Conservation (phyloP, 306 rosid species). For the Nissolia schottii region DNA sequence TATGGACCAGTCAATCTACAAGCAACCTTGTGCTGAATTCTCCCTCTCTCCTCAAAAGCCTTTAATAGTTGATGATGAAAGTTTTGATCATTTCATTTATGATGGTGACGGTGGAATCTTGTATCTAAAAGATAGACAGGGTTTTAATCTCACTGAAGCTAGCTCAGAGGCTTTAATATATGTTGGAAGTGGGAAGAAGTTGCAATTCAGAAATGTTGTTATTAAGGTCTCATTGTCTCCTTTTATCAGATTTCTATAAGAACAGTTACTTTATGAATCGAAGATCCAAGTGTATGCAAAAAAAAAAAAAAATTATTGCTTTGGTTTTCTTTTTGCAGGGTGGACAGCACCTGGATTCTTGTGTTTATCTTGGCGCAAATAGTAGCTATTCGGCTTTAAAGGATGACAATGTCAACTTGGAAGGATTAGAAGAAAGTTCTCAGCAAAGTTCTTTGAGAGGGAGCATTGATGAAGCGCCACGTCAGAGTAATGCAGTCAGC, state of each 20-base stretch:
- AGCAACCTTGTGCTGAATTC: slow-evolving; percentile 64
- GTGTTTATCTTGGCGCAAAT: slow-evolving; percentile 77
- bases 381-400: slow-evolving; percentile 76
- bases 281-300: not conserved
- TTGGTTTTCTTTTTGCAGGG: slow-evolving; percentile 45
- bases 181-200: slow-evolving; percentile 78
- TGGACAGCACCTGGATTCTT: slow-evolving; percentile 80
- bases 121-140: slow-evolving; percentile 58
- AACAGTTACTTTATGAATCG: not conserved
- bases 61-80: slow-evolving; percentile 73
- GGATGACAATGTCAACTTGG: slow-evolving; percentile 68
- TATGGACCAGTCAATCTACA: slow-evolving; percentile 55
- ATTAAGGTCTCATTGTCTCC: slow-evolving; percentile 56
- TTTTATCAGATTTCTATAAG: not conserved
- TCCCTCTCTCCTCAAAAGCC: slow-evolving; percentile 77
- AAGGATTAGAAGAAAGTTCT: slow-evolving; percentile 41
- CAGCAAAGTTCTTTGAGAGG: slow-evolving; percentile 30
- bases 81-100: slow-evolving; percentile 67
- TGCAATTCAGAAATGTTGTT: slow-evolving; percentile 83
- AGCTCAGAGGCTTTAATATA: slow-evolving; percentile 75
- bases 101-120: slow-evolving; percentile 87
- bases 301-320: slow-evolving; percentile 4
- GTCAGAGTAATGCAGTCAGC: slow-evolving; percentile 33
- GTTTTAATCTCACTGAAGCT: slow-evolving; percentile 47
- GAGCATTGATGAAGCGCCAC: slow-evolving; percentile 33